A percentile compares a stretch with the other conserved stretches of the same genome.
Conservation (phyloP, 202 grass and related monocot genomes). For the Alloteropsis angusta region DNA sequence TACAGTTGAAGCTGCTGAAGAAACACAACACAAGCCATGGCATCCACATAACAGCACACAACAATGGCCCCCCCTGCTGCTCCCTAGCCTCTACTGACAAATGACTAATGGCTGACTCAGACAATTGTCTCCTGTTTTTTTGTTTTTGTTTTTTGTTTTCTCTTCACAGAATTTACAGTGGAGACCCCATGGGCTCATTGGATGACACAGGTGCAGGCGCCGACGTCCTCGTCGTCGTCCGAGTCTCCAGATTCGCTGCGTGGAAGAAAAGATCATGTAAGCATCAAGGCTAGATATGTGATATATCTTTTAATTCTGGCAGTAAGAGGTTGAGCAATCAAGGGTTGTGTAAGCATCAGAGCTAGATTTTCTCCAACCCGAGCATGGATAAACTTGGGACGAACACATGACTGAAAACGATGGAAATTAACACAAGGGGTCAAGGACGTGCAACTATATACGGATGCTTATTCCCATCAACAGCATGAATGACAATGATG, state of each 20-base stretch:
- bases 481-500: neutral
- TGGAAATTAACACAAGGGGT: neutral
- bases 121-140: neutral
- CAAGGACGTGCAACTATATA: neutral
- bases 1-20: constrained; percentile 25
- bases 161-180: constrained; percentile 30
- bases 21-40: constrained; percentile 11
- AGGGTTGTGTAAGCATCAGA: neutral
- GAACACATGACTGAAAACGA: neutral
- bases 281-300: neutral
- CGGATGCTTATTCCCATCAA: neutral
- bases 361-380: neutral
- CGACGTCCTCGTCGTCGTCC: constrained; percentile 24
- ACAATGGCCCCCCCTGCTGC: neutral
- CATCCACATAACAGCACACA: constrained; percentile 1
- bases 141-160: neutral
- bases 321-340: neutral
- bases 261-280: neutral
- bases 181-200: constrained; percentile 32
- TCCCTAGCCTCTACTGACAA: constrained; percentile 3
- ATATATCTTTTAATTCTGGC: neutral
- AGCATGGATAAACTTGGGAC: neutral
- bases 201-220: constrained; percentile 26
- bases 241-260: constrained; percentile 44
- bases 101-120: constrained; percentile 10